Conservation (phyloP, 257 asterid species). For the Agastache rugosa region DNA sequence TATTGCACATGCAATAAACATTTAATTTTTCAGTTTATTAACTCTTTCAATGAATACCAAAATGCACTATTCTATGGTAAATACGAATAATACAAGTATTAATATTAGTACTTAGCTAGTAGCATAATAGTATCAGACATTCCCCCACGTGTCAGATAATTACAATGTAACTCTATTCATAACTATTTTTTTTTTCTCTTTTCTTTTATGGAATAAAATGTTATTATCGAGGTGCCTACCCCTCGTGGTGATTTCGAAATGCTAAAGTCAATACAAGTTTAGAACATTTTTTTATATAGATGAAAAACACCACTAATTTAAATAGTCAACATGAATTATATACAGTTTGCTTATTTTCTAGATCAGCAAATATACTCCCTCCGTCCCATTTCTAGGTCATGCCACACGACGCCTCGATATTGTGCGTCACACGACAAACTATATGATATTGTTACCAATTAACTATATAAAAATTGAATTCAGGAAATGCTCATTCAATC, state of each 20-base stretch:
- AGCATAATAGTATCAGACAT: slow-evolving; percentile 42
- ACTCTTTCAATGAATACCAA: not conserved
- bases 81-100: not conserved
- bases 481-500: too few relatives aligned
- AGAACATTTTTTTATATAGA: not conserved
- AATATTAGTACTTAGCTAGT: slow-evolving; percentile 9
- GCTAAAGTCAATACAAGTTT: slow-evolving; percentile 34
- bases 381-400: too few relatives aligned
- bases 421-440: too few relatives aligned
- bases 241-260: slow-evolving; percentile 18
- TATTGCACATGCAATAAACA: slow-evolving; percentile 32
- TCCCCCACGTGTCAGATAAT: slow-evolving; percentile 44
- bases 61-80: not conserved
- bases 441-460: too few relatives aligned
- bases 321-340: not conserved
- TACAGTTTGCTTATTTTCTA: not conserved
- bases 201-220: not conserved
- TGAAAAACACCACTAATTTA: not conserved
- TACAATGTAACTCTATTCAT: not conserved
- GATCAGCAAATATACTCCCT: too few relatives aligned
- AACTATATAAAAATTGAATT: too few relatives aligned
- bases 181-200: not conserved
- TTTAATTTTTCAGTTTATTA: not conserved
- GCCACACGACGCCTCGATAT: too few relatives aligned
- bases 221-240: slow-evolving; percentile 20